These are phyloP conservation scores for Yamadazyma nakazawae DNA, from an alignment of 805 yeast genomes.

Conservation along the genomic window DNA sequence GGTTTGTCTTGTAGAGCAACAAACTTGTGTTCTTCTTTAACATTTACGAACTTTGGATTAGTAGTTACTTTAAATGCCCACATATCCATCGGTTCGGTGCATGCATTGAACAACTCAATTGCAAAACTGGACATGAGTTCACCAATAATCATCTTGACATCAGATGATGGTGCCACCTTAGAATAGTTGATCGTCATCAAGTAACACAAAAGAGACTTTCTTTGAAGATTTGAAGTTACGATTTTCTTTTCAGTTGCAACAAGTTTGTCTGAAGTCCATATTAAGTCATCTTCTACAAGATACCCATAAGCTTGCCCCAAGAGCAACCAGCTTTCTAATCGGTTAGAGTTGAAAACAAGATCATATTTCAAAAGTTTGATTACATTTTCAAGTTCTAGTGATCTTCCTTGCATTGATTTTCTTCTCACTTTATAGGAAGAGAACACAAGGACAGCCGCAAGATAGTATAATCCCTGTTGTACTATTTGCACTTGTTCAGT, in stretches of 20 bases:
- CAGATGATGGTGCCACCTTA: constrained; percentile 10
- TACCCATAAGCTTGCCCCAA: constrained; percentile 76
- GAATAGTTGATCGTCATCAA: constrained; percentile 61
- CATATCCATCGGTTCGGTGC: constrained; percentile 62
- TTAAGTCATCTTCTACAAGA: constrained; percentile 81
- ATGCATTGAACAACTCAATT: constrained; percentile 56
- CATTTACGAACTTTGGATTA: constrained; percentile 32
- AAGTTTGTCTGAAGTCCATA: constrained; percentile 88
- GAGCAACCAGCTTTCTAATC: constrained; percentile 85
- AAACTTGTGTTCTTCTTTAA: constrained; percentile 22
- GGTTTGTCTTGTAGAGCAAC: constrained; percentile 21
- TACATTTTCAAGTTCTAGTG: constrained; percentile 76
- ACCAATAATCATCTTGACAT: constrained; percentile 34
- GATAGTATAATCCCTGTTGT: constrained; percentile 59
- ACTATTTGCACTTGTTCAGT: constrained; percentile 23
- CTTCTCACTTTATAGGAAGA: constrained; percentile 69
- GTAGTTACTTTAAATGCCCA: constrained; percentile 48
- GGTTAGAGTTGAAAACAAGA: constrained; percentile 56
- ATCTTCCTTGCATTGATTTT: constrained; percentile 74
- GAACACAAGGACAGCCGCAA: constrained; percentile 65
- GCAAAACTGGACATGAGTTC: constrained; percentile 54
- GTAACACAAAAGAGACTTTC: constrained; percentile 69
- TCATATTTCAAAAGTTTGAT: constrained; percentile 65
- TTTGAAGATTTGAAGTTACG: constrained; percentile 60
- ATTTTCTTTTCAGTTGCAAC: constrained; percentile 58